phyloP scores from a whole-genome alignment of 345 rosid species.

The Moringa oleifera region DNA sequence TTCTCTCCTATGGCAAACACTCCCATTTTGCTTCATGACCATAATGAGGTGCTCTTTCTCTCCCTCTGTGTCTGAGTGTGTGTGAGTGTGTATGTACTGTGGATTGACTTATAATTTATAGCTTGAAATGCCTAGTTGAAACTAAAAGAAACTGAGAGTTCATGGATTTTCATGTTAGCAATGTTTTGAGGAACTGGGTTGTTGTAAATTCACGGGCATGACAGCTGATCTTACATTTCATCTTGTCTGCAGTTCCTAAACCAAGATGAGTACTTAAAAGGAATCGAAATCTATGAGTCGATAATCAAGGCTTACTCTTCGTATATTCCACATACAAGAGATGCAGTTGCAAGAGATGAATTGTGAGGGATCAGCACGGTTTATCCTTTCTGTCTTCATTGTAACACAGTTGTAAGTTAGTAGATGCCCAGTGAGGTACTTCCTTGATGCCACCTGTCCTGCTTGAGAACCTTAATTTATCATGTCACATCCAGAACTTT shows the following conservation, averaged over 20 bases:
- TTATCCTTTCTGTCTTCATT: neutral
- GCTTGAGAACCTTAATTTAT: neutral
- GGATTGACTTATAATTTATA: neutral
- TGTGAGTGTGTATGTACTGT: too few relatives aligned
- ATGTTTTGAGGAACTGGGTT: neutral
- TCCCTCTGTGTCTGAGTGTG: too few relatives aligned
- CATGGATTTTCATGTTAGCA: neutral
- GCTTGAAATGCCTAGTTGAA: neutral
- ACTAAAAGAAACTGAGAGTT: too few relatives aligned
- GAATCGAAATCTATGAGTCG: slow-evolving; percentile 64
- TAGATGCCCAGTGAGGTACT: neutral
- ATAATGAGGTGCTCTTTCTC: slow-evolving; percentile 60
- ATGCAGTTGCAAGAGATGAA: slow-evolving; percentile 53
- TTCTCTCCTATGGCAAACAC: slow-evolving; percentile 94
- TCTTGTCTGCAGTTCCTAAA: slow-evolving; percentile 60
- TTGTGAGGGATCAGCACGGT: slow-evolving; percentile 24
- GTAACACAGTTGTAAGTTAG: slow-evolving; percentile 3
- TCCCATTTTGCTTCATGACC: slow-evolving; percentile 84
- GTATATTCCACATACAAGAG: slow-evolving; percentile 25
- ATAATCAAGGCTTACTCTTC: slow-evolving; percentile 65
- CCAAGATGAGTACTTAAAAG: slow-evolving; percentile 80
- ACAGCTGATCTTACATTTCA: slow-evolving; percentile 13
- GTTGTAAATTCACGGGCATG: neutral
- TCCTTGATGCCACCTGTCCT: too few relatives aligned
- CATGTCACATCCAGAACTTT: neutral